phyloP scores from a whole-genome alignment of 2,329 filamentous ascomycete species.

The Penicillium nordicum region DNA sequence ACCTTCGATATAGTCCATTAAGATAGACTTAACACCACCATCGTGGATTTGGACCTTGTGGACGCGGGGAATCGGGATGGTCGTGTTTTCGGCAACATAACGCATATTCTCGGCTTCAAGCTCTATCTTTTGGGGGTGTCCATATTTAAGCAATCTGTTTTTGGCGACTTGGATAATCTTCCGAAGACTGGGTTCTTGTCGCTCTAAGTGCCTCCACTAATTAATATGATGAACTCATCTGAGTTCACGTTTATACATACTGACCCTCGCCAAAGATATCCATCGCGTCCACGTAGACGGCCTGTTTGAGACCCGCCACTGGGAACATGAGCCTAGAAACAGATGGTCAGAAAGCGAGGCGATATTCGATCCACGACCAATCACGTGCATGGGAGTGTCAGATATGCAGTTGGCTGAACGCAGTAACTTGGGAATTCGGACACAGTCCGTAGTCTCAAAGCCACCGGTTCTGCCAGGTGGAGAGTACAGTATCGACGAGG shows the following conservation, averaged over 20 bases:
- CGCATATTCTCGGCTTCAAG: conserved; percentile 2
- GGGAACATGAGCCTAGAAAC: background rate
- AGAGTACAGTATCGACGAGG: background rate
- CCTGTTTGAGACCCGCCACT: background rate
- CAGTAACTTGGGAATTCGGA: background rate
- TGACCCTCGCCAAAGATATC: background rate
- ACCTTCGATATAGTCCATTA: conserved; percentile 4
- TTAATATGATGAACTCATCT: background rate
- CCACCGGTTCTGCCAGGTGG: background rate
- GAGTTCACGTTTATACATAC: background rate
- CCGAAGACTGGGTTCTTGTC: background rate
- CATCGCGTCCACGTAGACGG: background rate
- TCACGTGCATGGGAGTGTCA: background rate
- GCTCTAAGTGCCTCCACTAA: background rate
- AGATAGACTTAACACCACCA: background rate
- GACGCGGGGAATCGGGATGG: background rate
- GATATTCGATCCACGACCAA: background rate
- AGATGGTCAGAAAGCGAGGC: background rate
- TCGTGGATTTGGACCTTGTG: background rate
- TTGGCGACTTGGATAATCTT: background rate
- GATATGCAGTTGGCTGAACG: conserved; percentile 1
- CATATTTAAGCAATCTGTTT: conserved; percentile 1
- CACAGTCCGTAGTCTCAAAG: background rate
- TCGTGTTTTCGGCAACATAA: background rate
- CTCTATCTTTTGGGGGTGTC: background rate